phyloP scores from a whole-genome alignment of 1,284 basidiomycete species.

The Rhodotorula glutinis region DNA sequence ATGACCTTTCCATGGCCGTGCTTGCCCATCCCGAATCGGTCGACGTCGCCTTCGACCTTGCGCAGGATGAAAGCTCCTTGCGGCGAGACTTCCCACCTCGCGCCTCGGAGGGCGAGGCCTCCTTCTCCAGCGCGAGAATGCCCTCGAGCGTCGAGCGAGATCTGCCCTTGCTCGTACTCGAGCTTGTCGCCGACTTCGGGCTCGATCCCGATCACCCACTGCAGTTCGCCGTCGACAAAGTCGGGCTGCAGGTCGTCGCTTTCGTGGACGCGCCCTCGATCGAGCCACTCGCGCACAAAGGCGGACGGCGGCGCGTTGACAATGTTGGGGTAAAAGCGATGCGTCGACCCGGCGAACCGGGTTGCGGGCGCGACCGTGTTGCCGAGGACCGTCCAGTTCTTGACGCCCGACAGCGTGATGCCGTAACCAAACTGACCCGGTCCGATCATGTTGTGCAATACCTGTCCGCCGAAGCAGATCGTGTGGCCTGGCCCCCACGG shows the following conservation, averaged over 20 bases:
- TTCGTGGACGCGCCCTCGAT: slow-evolving; percentile 30
- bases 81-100: slow-evolving; percentile 31
- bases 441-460: slow-evolving; percentile 41
- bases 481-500: slow-evolving; percentile 33
- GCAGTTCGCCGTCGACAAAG: slow-evolving; percentile 41
- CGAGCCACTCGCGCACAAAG: slow-evolving; percentile 35
- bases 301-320: slow-evolving; percentile 40
- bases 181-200: slow-evolving; percentile 36
- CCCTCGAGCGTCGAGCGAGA: slow-evolving; percentile 14
- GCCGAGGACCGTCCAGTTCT: slow-evolving; percentile 36
- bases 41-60: slow-evolving; percentile 15
- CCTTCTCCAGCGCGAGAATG: slow-evolving; percentile 26
- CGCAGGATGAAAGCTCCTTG: slow-evolving; percentile 19
- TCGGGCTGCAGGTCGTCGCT: slow-evolving; percentile 39
- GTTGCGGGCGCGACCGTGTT: slow-evolving; percentile 39
- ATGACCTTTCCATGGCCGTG: slow-evolving; percentile 26
- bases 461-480: slow-evolving; percentile 38
- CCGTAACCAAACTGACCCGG: slow-evolving; percentile 43
- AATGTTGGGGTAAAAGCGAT: slow-evolving; percentile 21
- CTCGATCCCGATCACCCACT: slow-evolving; percentile 43
- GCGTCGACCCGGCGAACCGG: slow-evolving; percentile 38
- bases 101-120: slow-evolving; percentile 31
- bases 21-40: slow-evolving; percentile 17
- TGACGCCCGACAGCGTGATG: slow-evolving; percentile 40
- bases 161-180: slow-evolving; percentile 36